A percentile compares a stretch with the other conserved stretches of the same genome.
These are phyloP conservation scores for Trichoderma orchidacearum DNA, from an alignment of 495 filamentous ascomycete species.

Conservation along the genomic window DNA sequence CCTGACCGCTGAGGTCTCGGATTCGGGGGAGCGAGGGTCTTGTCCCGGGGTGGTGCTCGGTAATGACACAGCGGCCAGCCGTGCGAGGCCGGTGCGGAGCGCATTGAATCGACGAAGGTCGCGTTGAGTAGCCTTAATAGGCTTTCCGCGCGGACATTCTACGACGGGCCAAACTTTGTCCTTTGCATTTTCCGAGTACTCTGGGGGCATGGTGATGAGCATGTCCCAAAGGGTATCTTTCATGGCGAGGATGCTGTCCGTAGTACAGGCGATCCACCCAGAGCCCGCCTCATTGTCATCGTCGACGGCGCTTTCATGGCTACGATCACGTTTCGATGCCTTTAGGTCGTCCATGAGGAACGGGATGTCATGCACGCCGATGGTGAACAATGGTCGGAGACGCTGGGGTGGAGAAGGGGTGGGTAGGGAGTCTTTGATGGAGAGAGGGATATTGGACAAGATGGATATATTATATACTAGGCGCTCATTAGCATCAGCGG, in stretches of 20 bases:
- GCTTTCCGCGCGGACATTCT: slow-evolving; percentile 41
- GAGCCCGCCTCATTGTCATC: slow-evolving; percentile 34
- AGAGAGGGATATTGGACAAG: slow-evolving; percentile 59
- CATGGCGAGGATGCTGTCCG: slow-evolving; percentile 76
- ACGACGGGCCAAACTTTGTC: slow-evolving; percentile 63
- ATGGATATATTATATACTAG: slow-evolving; percentile 89
- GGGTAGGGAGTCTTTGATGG: slow-evolving; percentile 51
- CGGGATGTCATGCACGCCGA: slow-evolving; percentile 87
- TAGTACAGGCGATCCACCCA: slow-evolving; percentile 89
- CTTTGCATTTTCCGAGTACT: slow-evolving; percentile 35
- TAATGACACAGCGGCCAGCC: slow-evolving; percentile 23
- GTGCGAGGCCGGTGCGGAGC: slow-evolving; percentile 52
- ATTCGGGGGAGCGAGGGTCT: slow-evolving; percentile 2
- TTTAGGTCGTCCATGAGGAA: slow-evolving; percentile 45
- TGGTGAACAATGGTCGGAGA: slow-evolving; percentile 73
- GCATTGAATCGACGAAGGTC: slow-evolving; percentile 69
- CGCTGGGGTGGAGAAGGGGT: slow-evolving; percentile 44
- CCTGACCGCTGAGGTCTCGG: slow-evolving; percentile 9
- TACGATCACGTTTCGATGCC: slow-evolving; percentile 15
- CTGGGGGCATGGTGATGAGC: slow-evolving; percentile 63
- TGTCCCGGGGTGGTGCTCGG: slow-evolving; percentile 2
- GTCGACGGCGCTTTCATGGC: slow-evolving; percentile 10
- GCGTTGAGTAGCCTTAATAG: slow-evolving; percentile 79
- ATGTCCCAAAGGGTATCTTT: slow-evolving; percentile 81
- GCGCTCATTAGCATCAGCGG: background rate